Conservation (phyloP, 1,284 basidiomycete genomes). For the Cutaneotrichosporon sp. region DNA sequence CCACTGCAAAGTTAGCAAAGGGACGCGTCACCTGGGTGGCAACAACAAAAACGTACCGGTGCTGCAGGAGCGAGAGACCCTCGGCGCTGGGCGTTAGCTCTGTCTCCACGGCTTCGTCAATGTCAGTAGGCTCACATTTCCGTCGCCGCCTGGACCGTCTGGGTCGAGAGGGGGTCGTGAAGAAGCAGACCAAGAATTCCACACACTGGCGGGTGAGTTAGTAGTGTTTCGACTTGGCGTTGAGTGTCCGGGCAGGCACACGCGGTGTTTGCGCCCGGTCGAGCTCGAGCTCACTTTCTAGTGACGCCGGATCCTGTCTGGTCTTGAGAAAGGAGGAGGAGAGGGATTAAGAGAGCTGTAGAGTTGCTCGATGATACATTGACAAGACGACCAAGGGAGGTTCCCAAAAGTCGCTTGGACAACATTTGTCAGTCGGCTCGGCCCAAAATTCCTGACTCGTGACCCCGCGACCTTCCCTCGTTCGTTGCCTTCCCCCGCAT, state of each 20-base stretch:
- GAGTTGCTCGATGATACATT: constrained; percentile 1
- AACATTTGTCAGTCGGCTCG: not conserved
- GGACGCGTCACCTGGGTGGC: not conserved
- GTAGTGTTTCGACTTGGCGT: too few species aligned
- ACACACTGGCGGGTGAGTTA: constrained; percentile 61
- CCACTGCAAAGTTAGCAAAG: constrained; percentile 50
- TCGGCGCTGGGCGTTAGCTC: constrained; percentile 54
- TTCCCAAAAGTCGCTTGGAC: not conserved
- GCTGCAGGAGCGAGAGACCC: constrained; percentile 83
- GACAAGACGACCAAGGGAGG: not conserved
- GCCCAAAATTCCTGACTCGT: not conserved
- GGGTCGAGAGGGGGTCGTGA: constrained; percentile 62
- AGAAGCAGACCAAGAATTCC: constrained; percentile 80
- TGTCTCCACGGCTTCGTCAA: not conserved
- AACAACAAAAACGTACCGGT: constrained; percentile 52
- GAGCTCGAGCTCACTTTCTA: constrained; percentile 6
- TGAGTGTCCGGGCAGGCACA: not conserved
- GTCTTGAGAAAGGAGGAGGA: not conserved
- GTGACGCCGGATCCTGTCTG: not conserved
- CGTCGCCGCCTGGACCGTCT: constrained; percentile 59
- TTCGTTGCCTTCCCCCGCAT: not conserved
- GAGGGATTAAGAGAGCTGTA: constrained; percentile 2
- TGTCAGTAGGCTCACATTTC: constrained; percentile 58
- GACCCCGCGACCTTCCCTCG: not conserved
- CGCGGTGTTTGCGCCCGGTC: not conserved